These are phyloP conservation scores for Insectozyma bohioensis DNA, from an alignment of 1,139 yeast species.

Conservation along the genomic window DNA sequence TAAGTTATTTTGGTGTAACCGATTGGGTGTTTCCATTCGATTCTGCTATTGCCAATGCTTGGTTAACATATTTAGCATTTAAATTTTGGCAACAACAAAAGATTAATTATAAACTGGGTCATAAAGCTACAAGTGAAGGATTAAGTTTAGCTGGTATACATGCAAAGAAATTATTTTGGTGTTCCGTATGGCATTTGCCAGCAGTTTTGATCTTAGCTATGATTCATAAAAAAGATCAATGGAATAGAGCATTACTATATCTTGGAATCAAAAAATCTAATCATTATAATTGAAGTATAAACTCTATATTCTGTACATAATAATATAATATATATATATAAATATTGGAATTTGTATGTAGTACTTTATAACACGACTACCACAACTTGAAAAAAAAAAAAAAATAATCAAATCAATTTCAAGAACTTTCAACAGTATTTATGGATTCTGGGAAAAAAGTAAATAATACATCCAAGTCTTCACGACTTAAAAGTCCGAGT, in stretches of 20 bases:
- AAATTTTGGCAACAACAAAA: conserved; percentile 82
- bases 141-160: conserved; percentile 56
- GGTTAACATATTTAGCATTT: conserved; percentile 80
- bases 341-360: too few species aligned
- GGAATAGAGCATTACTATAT: conserved; percentile 63
- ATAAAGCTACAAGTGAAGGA: conserved; percentile 52
- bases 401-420: too few species aligned
- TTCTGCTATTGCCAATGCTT: conserved; percentile 76
- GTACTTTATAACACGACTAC: too few species aligned
- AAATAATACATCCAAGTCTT: background rate
- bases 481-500: background rate
- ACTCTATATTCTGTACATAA: too few species aligned
- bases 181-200: conserved; percentile 93
- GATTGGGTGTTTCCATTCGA: conserved; percentile 81
- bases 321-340: too few species aligned
- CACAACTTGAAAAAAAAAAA: too few species aligned
- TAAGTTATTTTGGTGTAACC: conserved; percentile 76
- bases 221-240: conserved; percentile 92
- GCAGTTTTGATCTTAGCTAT: conserved; percentile 86
- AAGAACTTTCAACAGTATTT: too few species aligned
- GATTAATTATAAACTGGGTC: conserved; percentile 44
- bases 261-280: conserved; percentile 1
- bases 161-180: conserved; percentile 90
- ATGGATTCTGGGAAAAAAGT: background rate
- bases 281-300: too few species aligned